Percentiles rank a stretch among this genome's conserved stretches.
phyloP scores from a whole-genome alignment of 495 filamentous ascomycete species.

The Penicillium canescens region DNA sequence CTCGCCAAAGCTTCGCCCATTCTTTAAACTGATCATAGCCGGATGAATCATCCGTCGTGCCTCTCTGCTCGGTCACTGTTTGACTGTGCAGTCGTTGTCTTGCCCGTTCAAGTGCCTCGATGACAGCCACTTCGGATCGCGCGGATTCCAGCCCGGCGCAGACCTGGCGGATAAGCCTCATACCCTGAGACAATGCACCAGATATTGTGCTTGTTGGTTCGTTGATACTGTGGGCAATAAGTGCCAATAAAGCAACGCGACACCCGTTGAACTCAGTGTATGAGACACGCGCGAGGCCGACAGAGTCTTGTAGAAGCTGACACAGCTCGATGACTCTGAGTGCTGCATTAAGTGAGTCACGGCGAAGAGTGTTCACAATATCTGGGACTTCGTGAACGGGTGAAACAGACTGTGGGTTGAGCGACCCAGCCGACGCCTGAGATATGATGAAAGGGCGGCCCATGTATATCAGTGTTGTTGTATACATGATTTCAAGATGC shows the following conservation, averaged over 20 bases:
- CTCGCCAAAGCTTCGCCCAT: conserved; percentile 18
- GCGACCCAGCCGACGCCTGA: background rate
- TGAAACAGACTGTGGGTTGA: background rate
- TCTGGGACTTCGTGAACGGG: background rate
- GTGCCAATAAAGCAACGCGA: conserved; percentile 14
- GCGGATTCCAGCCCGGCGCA: conserved; percentile 16
- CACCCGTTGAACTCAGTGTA: conserved; percentile 21
- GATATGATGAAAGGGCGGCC: conserved; percentile 14
- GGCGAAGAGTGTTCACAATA: background rate
- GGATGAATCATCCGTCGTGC: background rate
- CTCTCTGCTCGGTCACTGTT: background rate
- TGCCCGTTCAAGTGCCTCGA: conserved; percentile 20
- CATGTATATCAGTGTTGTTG: conserved; percentile 9
- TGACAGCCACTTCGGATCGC: conserved; percentile 21
- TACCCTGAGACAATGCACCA: conserved; percentile 9
- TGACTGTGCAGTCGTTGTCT: conserved; percentile 9
- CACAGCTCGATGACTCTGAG: conserved; percentile 19
- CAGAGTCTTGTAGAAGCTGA: conserved; percentile 18
- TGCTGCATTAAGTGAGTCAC: conserved; percentile 12
- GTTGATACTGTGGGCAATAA: conserved; percentile 17
- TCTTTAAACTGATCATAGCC: conserved; percentile 12
- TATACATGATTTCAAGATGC: conserved; percentile 10
- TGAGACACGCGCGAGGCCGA: conserved; percentile 18
- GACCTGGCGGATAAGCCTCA: conserved; percentile 11
- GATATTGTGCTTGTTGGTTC: conserved; percentile 7